phyloP scores from a whole-genome alignment of 164 flowering plant genomes.

The Macadamia tetraphylla region DNA sequence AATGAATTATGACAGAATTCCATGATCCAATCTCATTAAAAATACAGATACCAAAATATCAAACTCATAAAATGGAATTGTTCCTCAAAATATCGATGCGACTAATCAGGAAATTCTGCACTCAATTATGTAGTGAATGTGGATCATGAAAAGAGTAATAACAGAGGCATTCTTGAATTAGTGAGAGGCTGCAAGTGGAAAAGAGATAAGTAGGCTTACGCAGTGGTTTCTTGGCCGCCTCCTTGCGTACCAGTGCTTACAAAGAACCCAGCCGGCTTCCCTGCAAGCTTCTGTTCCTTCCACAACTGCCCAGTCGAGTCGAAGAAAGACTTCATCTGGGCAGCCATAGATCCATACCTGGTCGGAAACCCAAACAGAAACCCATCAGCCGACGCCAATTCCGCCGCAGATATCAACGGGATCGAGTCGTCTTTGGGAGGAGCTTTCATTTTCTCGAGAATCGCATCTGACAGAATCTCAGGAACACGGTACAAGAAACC shows the following conservation, averaged over 20 bases:
- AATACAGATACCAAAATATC: too few relatives aligned
- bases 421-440: slow-evolving; percentile 42
- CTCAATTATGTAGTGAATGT: too few relatives aligned
- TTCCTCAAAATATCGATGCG: too few relatives aligned
- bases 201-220: slow-evolving; percentile 34
- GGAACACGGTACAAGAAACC: slow-evolving; percentile 54
- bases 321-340: slow-evolving; percentile 71
- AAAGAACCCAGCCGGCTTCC: slow-evolving; percentile 70
- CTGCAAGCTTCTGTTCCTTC: slow-evolving; percentile 61
- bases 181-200: too few relatives aligned
- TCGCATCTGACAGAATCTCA: slow-evolving; percentile 46
- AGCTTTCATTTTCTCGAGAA: slow-evolving; percentile 52
- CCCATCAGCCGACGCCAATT: slow-evolving; percentile 55
- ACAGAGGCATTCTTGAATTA: too few relatives aligned
- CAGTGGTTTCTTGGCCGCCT: slow-evolving; percentile 82
- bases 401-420: slow-evolving; percentile 44
- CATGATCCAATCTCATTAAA: too few relatives aligned
- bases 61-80: too few relatives aligned
- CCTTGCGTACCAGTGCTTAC: slow-evolving; percentile 82
- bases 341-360: slow-evolving; percentile 69
- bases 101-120: too few relatives aligned
- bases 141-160: too few relatives aligned
- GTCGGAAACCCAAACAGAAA: slow-evolving; percentile 74
- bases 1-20: too few relatives aligned
- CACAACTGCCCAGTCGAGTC: slow-evolving; percentile 64